Percentiles rank a stretch among this genome's conserved stretches.
phyloP scores from a whole-genome alignment of 1,284 basidiomycete species.

The Malassezia equina region DNA sequence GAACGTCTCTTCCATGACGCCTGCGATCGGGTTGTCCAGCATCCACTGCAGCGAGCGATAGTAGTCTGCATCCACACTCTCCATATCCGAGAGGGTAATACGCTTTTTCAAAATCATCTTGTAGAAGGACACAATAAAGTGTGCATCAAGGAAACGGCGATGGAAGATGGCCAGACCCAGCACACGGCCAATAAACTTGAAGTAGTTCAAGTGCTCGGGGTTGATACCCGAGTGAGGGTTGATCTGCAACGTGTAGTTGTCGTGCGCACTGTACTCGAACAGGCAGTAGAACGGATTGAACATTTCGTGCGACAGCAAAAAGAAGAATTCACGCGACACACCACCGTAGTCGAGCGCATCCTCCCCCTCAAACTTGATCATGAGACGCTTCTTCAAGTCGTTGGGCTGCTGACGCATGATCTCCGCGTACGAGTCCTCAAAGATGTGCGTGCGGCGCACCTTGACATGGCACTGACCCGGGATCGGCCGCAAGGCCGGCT shows the following conservation, averaged over 20 bases:
- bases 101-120: slow-evolving; percentile 65
- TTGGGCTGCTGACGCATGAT: slow-evolving; percentile 89
- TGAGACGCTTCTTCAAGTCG: slow-evolving; percentile 88
- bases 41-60: slow-evolving; percentile 92
- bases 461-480: slow-evolving; percentile 92
- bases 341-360: slow-evolving; percentile 97
- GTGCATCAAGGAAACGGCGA: slow-evolving; percentile 92
- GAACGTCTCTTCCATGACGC: slow-evolving; percentile 46
- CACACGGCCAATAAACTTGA: slow-evolving; percentile 95
- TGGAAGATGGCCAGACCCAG: slow-evolving; percentile 96
- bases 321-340: slow-evolving; percentile 98
- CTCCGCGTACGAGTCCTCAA: slow-evolving; percentile 92
- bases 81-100: slow-evolving; percentile 44
- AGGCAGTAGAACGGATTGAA: slow-evolving; percentile 74
- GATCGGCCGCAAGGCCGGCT: slow-evolving; percentile 73
- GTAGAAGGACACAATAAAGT: slow-evolving; percentile 98
- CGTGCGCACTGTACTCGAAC: slow-evolving; percentile 97
- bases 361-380: slow-evolving; percentile 98
- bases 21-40: slow-evolving; percentile 50
- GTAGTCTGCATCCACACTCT: slow-evolving; percentile 51
- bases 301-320: slow-evolving; percentile 88
- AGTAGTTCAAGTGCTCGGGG: slow-evolving; percentile 97
- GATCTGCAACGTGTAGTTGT: slow-evolving; percentile 98
- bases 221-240: slow-evolving; percentile 96
- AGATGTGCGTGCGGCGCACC: slow-evolving; percentile 78